phyloP scores from a whole-genome alignment of 306 rosid species.

The Pyrus betulifolia region DNA sequence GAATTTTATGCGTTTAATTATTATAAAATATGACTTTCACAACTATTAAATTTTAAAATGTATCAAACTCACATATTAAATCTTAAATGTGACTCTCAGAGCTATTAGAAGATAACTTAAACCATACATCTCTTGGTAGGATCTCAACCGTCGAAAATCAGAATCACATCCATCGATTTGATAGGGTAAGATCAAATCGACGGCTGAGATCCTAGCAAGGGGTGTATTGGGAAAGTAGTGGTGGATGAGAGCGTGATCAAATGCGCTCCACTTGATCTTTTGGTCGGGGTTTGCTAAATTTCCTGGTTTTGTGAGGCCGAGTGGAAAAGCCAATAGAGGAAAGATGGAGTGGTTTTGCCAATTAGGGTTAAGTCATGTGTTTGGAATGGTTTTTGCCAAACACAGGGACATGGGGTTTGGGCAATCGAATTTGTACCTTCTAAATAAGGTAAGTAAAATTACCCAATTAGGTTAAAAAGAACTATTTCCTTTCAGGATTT shows the following conservation, averaged over 20 bases:
- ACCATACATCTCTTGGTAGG: too few relatives aligned
- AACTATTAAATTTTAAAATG: too few relatives aligned
- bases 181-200: too few relatives aligned
- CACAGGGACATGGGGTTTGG: not conserved
- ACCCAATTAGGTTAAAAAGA: not conserved
- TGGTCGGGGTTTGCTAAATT: not conserved
- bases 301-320: not conserved
- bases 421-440: not conserved
- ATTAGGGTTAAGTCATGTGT: not conserved
- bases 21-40: too few relatives aligned
- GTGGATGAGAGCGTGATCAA: not conserved
- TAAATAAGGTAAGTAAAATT: not conserved
- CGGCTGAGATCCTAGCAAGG: not conserved
- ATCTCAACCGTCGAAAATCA: too few relatives aligned
- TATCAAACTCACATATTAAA: too few relatives aligned
- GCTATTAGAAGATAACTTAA: too few relatives aligned
- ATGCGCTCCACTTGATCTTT: not conserved
- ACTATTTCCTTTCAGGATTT: not conserved
- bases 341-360: not conserved
- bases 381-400: not conserved
- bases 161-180: too few relatives aligned
- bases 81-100: too few relatives aligned
- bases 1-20: not conserved
- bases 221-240: not conserved
- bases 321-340: not conserved